phyloP scores from a whole-genome alignment of 305 asterid genomes.

The Fraxinus paxiana region DNA sequence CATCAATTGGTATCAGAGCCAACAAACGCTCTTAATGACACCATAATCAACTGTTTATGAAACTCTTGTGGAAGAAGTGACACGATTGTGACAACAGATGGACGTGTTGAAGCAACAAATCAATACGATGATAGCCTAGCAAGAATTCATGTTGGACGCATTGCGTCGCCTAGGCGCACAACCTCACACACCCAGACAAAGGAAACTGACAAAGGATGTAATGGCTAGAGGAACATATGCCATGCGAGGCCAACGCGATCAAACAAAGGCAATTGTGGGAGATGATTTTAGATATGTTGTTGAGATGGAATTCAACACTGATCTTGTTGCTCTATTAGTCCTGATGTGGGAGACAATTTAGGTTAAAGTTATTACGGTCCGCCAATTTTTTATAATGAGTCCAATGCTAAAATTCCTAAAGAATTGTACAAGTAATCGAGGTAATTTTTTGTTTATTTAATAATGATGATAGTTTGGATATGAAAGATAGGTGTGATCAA shows the following conservation, averaged over 20 bases:
- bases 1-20: not conserved
- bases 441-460: not conserved
- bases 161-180: not conserved
- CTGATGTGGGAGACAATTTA: not conserved
- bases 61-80: not conserved
- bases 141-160: not conserved
- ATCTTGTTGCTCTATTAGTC: not conserved
- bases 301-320: not conserved
- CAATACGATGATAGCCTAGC: not conserved
- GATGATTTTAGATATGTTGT: not conserved
- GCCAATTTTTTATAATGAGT: not conserved
- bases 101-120: not conserved
- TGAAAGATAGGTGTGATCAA: not conserved
- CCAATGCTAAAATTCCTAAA: not conserved
- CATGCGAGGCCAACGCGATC: not conserved
- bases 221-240: not conserved
- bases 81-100: not conserved
- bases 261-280: not conserved
- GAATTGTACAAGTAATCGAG: not conserved
- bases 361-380: not conserved
- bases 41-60: not conserved
- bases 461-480: not conserved
- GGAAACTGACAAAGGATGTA: not conserved
- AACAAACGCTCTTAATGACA: not conserved
- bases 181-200: not conserved